Conservation (phyloP, 2,329 filamentous ascomycete species). For the Chaetothyriales sp. region DNA sequence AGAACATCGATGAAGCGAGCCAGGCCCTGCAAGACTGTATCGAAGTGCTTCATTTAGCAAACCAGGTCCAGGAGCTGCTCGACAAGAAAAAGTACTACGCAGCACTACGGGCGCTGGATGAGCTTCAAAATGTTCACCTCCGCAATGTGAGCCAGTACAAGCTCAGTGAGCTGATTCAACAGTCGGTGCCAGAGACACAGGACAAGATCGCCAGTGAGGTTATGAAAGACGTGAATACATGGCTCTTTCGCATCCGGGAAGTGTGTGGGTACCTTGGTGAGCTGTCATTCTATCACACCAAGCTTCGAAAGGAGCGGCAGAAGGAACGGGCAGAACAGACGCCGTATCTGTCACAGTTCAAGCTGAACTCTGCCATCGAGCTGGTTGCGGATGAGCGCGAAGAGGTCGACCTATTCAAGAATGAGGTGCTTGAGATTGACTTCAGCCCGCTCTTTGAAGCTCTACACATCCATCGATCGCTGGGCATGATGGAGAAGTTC, state of each 20-base stretch:
- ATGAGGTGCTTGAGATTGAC: slow-evolving; percentile 86
- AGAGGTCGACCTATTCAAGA: slow-evolving; percentile 88
- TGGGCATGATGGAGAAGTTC: slow-evolving; percentile 85
- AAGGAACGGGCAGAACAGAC: slow-evolving; percentile 67
- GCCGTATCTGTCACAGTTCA: slow-evolving; percentile 64
- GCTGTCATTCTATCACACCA: slow-evolving; percentile 91
- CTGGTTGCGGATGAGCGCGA: slow-evolving; percentile 88
- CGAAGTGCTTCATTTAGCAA: slow-evolving; percentile 80
- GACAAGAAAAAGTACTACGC: slow-evolving; percentile 91
- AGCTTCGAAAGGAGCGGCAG: slow-evolving; percentile 67
- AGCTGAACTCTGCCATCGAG: slow-evolving; percentile 88
- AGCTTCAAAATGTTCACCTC: slow-evolving; percentile 89
- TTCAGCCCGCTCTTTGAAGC: slow-evolving; percentile 92
- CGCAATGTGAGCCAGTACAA: slow-evolving; percentile 90
- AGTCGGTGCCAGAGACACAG: slow-evolving; percentile 83
- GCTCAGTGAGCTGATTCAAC: slow-evolving; percentile 88
- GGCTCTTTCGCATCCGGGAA: slow-evolving; percentile 87
- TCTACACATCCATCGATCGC: slow-evolving; percentile 85
- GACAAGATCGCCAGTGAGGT: slow-evolving; percentile 90
- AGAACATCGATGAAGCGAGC: slow-evolving; percentile 89
- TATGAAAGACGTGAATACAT: slow-evolving; percentile 92
- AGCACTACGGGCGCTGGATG: slow-evolving; percentile 81
- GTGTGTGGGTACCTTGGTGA: slow-evolving; percentile 93
- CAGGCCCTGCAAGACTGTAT: slow-evolving; percentile 80
- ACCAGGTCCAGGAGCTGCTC: slow-evolving; percentile 83